Evolutionary conservation across 495 filamentous ascomycete genomes (phyloP).

Genomic region (Trichoderma erinaceum): DNA sequence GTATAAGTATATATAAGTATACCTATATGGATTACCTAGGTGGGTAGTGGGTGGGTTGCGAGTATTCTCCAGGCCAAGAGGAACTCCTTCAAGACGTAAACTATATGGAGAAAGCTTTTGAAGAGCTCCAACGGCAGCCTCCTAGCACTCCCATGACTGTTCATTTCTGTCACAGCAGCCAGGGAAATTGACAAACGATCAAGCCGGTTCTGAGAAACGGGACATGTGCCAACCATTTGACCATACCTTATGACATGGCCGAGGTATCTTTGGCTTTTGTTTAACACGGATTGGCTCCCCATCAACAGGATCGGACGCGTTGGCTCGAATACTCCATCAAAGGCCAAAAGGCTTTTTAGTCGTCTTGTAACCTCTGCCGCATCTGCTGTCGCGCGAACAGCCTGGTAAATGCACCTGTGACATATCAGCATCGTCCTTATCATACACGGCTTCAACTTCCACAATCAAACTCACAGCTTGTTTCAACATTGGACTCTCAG

Average conservation of each 20-base stretch:
- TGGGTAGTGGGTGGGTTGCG: too few relatives aligned
- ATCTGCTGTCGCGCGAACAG: neutral
- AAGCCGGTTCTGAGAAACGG: neutral
- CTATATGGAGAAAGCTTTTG: too few relatives aligned
- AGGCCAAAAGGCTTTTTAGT: neutral
- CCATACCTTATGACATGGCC: neutral
- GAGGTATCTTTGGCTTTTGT: neutral
- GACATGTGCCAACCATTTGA: neutral
- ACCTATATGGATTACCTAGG: too few relatives aligned
- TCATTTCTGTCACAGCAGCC: neutral
- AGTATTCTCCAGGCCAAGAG: too few relatives aligned
- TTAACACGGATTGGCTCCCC: neutral
- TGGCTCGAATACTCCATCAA: neutral
- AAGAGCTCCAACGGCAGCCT: too few relatives aligned
- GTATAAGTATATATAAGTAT: too few relatives aligned
- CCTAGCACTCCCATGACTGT: too few relatives aligned
- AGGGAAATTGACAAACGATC: neutral
- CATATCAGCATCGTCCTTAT: neutral
- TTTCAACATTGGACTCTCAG: conserved; percentile 22
- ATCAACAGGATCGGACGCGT: neutral
- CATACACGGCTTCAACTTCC: neutral
- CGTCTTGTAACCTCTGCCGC: too few relatives aligned
- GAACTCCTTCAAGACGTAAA: too few relatives aligned
- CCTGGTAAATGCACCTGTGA: neutral
- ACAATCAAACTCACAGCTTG: conserved; percentile 22